Percentiles rank a stretch among this genome's conserved stretches.
These are phyloP conservation scores for Candida sp. DNA, from an alignment of 1,139 yeast species.

Conservation along the genomic window DNA sequence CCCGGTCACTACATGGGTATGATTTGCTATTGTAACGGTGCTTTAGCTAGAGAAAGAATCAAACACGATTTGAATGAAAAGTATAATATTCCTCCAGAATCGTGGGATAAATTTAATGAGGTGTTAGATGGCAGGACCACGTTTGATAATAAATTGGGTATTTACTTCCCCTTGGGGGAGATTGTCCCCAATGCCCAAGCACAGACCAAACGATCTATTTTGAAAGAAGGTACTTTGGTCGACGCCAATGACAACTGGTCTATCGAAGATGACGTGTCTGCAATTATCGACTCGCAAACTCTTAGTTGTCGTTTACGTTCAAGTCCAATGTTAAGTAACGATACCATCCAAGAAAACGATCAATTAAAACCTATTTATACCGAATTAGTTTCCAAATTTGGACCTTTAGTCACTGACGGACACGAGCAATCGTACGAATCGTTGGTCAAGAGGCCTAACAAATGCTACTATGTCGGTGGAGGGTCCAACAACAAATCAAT, in stretches of 20 bases:
- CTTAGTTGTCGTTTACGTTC: slow-evolving; percentile 78
- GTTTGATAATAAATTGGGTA: slow-evolving; percentile 56
- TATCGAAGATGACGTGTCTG: slow-evolving; percentile 63
- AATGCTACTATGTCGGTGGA: slow-evolving; percentile 84
- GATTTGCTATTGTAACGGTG: slow-evolving; percentile 93
- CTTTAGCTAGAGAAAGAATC: slow-evolving; percentile 78
- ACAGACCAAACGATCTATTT: slow-evolving; percentile 49
- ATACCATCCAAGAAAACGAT: slow-evolving; percentile 8
- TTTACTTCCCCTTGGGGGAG: slow-evolving; percentile 86
- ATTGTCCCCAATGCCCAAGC: slow-evolving; percentile 80
- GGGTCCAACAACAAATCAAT: slow-evolving; percentile 72
- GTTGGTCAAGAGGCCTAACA: slow-evolving; percentile 57
- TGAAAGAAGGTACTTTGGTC: slow-evolving; percentile 17
- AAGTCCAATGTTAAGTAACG: slow-evolving; percentile 57
- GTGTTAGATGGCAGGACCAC: slow-evolving; percentile 38
- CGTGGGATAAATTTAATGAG: slow-evolving; percentile 69
- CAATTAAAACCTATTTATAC: slow-evolving; percentile 19
- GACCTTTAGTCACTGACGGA: slow-evolving; percentile 49
- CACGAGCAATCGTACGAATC: slow-evolving; percentile 39
- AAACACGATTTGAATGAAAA: slow-evolving; percentile 60
- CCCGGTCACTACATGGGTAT: slow-evolving; percentile 84
- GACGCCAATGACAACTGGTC: slow-evolving; percentile 31
- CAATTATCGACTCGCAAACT: slow-evolving; percentile 86
- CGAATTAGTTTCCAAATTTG: slow-evolving; percentile 28
- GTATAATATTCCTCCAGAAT: slow-evolving; percentile 23